Evolutionary conservation across 2,329 filamentous ascomycete genomes (phyloP).

Genomic region (Ambrosiella beaveri): DNA sequence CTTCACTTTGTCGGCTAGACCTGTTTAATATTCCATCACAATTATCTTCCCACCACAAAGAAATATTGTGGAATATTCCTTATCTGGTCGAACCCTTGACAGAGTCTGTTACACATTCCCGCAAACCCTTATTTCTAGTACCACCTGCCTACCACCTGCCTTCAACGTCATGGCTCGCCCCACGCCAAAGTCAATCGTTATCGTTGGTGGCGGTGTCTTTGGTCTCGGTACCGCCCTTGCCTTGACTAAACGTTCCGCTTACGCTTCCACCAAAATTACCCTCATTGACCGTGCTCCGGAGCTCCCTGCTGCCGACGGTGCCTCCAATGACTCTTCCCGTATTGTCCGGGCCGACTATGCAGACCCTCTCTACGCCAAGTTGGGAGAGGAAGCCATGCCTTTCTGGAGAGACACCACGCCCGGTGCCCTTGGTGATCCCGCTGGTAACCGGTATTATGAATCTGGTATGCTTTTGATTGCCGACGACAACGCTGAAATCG

Average conservation of each 20-base stretch:
- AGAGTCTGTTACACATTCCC: background rate
- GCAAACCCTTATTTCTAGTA: background rate
- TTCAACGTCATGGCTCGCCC: background rate
- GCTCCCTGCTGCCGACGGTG: slow-evolving; percentile 42
- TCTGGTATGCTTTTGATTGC: slow-evolving; percentile 50
- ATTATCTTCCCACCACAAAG: background rate
- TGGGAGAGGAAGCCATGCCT: slow-evolving; percentile 53
- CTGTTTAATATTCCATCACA: background rate
- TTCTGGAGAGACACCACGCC: slow-evolving; percentile 44
- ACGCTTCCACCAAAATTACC: slow-evolving; percentile 37
- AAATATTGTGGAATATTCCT: background rate
- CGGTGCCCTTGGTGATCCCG: slow-evolving; percentile 30
- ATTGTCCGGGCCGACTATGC: slow-evolving; percentile 65
- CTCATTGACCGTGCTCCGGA: slow-evolving; percentile 41
- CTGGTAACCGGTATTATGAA: slow-evolving; percentile 51
- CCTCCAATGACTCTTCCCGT: slow-evolving; percentile 45
- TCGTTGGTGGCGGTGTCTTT: slow-evolving; percentile 52
- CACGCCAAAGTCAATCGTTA: slow-evolving; percentile 37
- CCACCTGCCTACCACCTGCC: background rate
- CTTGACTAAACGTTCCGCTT: slow-evolving; percentile 43
- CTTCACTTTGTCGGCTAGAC: background rate
- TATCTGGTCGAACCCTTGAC: background rate
- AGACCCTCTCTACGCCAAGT: slow-evolving; percentile 54
- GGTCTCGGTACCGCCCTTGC: slow-evolving; percentile 47
- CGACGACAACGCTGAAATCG: slow-evolving; percentile 26